A percentile compares a stretch with the other conserved stretches of the same genome.
Evolutionary conservation across 1,284 basidiomycete genomes (phyloP).

Genomic region (Mycena sp.): DNA sequence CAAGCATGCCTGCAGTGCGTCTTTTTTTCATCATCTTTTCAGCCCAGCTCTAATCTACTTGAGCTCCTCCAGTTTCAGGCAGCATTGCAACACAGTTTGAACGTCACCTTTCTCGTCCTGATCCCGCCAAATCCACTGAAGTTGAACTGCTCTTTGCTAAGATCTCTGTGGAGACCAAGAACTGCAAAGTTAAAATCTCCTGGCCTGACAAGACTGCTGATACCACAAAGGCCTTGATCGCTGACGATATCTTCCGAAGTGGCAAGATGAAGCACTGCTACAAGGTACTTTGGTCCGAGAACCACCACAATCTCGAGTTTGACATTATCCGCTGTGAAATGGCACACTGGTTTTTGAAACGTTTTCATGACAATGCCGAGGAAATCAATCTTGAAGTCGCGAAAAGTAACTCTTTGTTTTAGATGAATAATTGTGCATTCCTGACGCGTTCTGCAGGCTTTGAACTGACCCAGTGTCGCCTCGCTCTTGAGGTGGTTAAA

Average conservation of each 20-base stretch:
- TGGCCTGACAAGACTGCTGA: too few species aligned
- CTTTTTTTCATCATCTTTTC: too few species aligned
- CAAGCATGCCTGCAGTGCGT: too few species aligned
- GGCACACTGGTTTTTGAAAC: background rate
- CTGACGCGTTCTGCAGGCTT: background rate
- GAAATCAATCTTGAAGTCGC: background rate
- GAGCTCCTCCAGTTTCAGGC: background rate
- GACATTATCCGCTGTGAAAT: background rate
- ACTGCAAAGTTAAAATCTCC: too few species aligned
- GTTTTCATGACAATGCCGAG: background rate
- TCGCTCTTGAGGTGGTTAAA: background rate
- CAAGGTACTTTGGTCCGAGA: conserved; percentile 3
- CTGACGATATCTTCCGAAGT: background rate
- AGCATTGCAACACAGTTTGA: background rate
- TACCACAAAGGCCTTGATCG: too few species aligned
- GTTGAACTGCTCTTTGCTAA: too few species aligned
- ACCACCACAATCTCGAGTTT: background rate
- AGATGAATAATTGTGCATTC: background rate
- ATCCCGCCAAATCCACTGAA: too few species aligned
- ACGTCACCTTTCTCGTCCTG: too few species aligned
- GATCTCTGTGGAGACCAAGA: too few species aligned
- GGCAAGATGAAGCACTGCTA: conserved; percentile 10
- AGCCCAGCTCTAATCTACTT: background rate
- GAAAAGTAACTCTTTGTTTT: background rate
- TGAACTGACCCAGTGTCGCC: background rate